phyloP scores from a whole-genome alignment of 2,329 filamentous ascomycete genomes.

The Aspergillus oerlinghausenensis region DNA sequence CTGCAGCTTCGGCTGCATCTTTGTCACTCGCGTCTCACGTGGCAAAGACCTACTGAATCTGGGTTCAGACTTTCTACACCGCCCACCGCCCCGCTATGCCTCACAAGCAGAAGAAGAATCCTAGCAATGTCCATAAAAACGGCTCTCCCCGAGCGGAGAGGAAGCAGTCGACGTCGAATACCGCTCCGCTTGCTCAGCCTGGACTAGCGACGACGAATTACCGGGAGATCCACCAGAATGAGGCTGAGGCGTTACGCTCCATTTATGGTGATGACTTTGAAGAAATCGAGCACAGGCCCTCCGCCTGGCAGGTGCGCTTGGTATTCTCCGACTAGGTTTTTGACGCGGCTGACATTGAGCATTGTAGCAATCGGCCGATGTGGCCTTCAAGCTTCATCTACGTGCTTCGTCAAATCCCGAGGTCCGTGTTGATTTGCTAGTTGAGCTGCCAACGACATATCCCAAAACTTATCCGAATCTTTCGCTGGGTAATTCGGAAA shows the following conservation, averaged over 20 bases:
- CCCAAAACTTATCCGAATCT: constrained; percentile 77
- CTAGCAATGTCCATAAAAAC: constrained; percentile 28
- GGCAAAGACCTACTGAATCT: constrained; percentile 27
- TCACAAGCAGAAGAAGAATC: constrained; percentile 43
- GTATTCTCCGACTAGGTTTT: constrained; percentile 6
- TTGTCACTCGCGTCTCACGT: constrained; percentile 25
- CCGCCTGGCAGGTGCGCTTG: constrained; percentile 75
- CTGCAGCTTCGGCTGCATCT: constrained; percentile 42
- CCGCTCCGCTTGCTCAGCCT: constrained; percentile 28
- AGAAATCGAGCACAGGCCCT: constrained; percentile 62
- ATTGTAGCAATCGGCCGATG: constrained; percentile 66
- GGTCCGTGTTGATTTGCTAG: constrained; percentile 65
- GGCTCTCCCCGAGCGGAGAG: constrained; percentile 34
- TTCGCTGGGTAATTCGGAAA: constrained; percentile 59
- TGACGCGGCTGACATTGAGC: constrained; percentile 8
- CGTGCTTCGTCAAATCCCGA: constrained; percentile 70
- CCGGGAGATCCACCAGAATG: constrained; percentile 79
- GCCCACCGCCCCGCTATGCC: constrained; percentile 38
- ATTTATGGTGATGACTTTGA: constrained; percentile 89
- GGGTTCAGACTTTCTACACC: constrained; percentile 27
- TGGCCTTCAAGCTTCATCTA: constrained; percentile 74
- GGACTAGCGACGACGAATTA: constrained; percentile 56
- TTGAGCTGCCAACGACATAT: constrained; percentile 84
- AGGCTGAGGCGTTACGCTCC: constrained; percentile 76
- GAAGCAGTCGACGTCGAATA: constrained; percentile 28